Base-by-base conservation (phyloP, 2,329 filamentous ascomycete species). In the Purpureocillium lavendulum region DNA sequence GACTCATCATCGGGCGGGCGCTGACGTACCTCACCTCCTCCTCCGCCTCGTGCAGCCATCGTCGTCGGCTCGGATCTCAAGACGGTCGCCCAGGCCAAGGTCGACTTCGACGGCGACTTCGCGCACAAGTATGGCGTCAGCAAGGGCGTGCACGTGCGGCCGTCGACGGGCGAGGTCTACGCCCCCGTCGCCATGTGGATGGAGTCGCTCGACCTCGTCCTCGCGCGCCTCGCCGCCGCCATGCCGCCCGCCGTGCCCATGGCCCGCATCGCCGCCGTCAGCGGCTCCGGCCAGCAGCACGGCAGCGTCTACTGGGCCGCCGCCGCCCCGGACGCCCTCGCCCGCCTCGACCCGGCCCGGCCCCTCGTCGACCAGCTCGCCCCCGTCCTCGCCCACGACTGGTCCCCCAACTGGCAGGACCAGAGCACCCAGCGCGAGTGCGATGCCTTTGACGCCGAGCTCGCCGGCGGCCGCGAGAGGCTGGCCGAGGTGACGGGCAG, bases 401-500 rank as follows among this genome's bases (percentile, higher is more conserved):
- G 81, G 65, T 88, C 87, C 48, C 92, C 92, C 7, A 98, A 97
- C 61, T 98, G 92, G 92, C 92, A 97, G 65, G 92, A 98, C 60
- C 84, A 89, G 45, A 95, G 88, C 64, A 97, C 92, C 2, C 88
- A 96, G 66, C 72, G 72, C 49, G 86, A 98, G 65, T 96, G 89
- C 57, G 88, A 96, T 58, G 72, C 77, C 46, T 97, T 97, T 56
- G 89, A 97, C 59, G 73, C 67, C 5, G 68, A 70, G 39, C 65
- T 96, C 7, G n/a, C n/a, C n/a, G 85, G 84, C 1, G 70, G 70
- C 7, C 69, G 76, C 3, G 73, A 82, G 52, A 71, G 73, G 45
- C 65, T 98, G 50, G 92, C 92, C 0, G 64, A 82, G 38, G 78
- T 77, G 15, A 96, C 92, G 9, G 92, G 92, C 24, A 96, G 90